A percentile compares a stretch with the other conserved stretches of the same genome.
These are phyloP conservation scores for Fusarium heterosporum DNA, from an alignment of 2,329 filamentous ascomycete genomes.

Conservation along the genomic window DNA sequence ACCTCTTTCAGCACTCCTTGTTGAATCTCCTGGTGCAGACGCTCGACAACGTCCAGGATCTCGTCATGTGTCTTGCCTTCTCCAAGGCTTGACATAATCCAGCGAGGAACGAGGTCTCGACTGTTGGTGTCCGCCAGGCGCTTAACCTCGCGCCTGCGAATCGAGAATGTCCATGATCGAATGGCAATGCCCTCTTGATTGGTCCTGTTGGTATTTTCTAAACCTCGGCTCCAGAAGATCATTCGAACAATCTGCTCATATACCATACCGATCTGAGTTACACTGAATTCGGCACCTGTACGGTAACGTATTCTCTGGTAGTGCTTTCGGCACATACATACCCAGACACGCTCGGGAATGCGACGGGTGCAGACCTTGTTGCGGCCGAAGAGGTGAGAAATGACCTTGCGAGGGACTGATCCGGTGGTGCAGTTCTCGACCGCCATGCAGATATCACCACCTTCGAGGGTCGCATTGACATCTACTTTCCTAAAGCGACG, in stretches of 20 bases:
- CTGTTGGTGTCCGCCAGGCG: constrained; percentile 57
- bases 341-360: constrained; percentile 78
- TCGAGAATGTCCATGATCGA: constrained; percentile 68
- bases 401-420: constrained; percentile 76
- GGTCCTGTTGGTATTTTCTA: constrained; percentile 50
- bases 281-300: constrained; percentile 69
- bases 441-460: constrained; percentile 63
- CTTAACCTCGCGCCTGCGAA: constrained; percentile 73
- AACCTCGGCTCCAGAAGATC: constrained; percentile 70
- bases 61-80: constrained; percentile 61
- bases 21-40: constrained; percentile 60
- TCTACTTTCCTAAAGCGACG: constrained; percentile 30
- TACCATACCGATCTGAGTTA: constrained; percentile 73
- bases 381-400: constrained; percentile 84
- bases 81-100: constrained; percentile 61
- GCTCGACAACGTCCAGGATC: constrained; percentile 61
- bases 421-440: constrained; percentile 68
- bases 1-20: constrained; percentile 58
- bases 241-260: constrained; percentile 71
- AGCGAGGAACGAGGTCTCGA: constrained; percentile 50
- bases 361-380: constrained; percentile 82
- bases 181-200: constrained; percentile 50
- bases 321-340: constrained; percentile 83
- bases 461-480: constrained; percentile 35
- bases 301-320: constrained; percentile 82